phyloP scores from a whole-genome alignment of 2,329 filamentous ascomycete genomes.

The Aspergillus ochraceoroseus region DNA sequence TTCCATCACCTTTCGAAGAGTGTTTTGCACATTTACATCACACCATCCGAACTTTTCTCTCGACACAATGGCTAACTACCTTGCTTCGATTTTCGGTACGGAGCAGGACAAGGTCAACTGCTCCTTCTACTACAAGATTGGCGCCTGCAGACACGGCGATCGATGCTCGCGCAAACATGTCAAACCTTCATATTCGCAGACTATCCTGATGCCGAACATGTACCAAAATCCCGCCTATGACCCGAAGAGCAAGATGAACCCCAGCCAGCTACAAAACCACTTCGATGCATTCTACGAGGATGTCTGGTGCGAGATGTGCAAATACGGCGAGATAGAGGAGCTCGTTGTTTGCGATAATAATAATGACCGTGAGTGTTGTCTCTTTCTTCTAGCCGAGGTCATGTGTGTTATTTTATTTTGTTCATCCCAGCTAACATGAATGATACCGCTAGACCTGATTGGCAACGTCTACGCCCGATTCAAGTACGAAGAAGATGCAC shows the following conservation, averaged over 20 bases:
- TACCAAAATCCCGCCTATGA: conserved; percentile 99
- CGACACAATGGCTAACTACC: conserved; percentile 80
- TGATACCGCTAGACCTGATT: conserved; percentile 66
- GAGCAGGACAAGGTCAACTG: conserved; percentile 99
- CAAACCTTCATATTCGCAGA: conserved; percentile 97
- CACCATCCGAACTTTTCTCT: no score
- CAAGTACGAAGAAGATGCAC: conserved; percentile 97
- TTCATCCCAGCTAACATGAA: conserved; percentile 15
- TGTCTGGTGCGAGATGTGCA: conserved; percentile 99
- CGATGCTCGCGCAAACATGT: conserved; percentile 98
- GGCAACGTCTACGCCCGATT: conserved; percentile 99
- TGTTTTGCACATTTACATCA: conserved; percentile 2
- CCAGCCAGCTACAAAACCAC: conserved; percentile 94
- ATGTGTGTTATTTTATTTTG: no score
- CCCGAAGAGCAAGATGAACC: conserved; percentile 93
- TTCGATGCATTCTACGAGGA: conserved; percentile 99
- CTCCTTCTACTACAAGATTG: conserved; percentile 99
- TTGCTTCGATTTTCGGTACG: conserved; percentile 98
- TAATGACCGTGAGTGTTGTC: conserved; percentile 70
- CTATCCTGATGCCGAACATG: conserved; percentile 94
- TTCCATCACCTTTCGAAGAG: not conserved
- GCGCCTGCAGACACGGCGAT: conserved; percentile 95
- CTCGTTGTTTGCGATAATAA: conserved; percentile 99
- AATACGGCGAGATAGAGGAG: conserved; percentile 96
- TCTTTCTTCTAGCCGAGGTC: not conserved